Percentiles rank a stretch among this genome's conserved stretches.
phyloP scores from a whole-genome alignment of 305 asterid genomes.

The Fraxinus sp. region DNA sequence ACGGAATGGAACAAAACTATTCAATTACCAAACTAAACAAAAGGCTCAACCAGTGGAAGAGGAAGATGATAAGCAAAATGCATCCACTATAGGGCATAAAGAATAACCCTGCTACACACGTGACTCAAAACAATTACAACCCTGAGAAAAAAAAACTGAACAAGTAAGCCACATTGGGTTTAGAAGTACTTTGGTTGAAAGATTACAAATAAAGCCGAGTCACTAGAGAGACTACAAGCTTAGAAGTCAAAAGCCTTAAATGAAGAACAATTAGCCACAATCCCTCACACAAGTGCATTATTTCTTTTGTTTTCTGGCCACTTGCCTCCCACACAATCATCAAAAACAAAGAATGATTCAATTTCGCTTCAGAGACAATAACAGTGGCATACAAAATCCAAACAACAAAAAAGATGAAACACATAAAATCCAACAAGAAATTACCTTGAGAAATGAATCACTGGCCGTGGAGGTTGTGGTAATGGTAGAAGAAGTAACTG shows the following conservation, averaged over 20 bases:
- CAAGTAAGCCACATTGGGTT: neutral
- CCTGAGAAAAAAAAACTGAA: neutral
- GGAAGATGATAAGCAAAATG: neutral
- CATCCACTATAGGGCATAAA: neutral
- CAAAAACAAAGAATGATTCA: slow-evolving; percentile 5
- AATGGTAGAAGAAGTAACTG: slow-evolving; percentile 33
- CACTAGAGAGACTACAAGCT: neutral
- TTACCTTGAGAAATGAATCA: slow-evolving; percentile 71
- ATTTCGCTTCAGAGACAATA: slow-evolving; percentile 1
- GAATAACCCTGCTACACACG: neutral
- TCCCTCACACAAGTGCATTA: neutral
- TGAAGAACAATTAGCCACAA: neutral
- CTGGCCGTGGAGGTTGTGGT: slow-evolving; percentile 24
- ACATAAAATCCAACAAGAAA: slow-evolving; percentile 24
- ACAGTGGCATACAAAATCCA: neutral
- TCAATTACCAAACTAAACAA: neutral
- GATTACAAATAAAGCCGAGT: neutral
- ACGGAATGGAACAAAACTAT: neutral
- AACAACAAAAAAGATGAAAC: neutral
- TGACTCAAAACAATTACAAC: neutral
- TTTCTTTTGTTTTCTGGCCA: neutral
- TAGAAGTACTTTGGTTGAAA: neutral
- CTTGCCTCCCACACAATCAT: neutral
- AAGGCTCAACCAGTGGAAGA: neutral
- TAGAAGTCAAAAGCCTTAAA: neutral